These are phyloP conservation scores for Clarireedia hainanense DNA, from an alignment of 2,329 filamentous ascomycete genomes.

Conservation along the genomic window DNA sequence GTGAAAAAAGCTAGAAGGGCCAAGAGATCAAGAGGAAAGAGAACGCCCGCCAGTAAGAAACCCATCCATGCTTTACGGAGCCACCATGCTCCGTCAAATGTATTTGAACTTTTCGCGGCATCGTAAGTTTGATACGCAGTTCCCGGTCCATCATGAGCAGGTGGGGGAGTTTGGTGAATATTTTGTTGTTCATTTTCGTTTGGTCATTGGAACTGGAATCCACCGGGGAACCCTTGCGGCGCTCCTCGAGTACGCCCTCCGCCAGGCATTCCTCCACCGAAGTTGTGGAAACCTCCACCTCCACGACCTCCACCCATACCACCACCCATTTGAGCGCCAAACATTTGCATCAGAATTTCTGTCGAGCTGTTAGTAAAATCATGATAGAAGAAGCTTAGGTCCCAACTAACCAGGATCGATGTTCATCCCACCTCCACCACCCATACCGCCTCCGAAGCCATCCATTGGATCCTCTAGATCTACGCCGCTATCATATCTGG, in stretches of 20 bases:
- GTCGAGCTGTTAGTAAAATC: neutral
- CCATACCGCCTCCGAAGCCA: conserved; percentile 56
- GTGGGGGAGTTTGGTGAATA: conserved; percentile 1
- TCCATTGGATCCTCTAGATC: conserved; percentile 84
- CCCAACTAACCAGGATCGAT: conserved; percentile 24
- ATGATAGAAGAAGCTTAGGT: neutral
- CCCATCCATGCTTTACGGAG: conserved; percentile 25
- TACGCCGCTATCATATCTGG: conserved; percentile 84
- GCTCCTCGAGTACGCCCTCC: conserved; percentile 24
- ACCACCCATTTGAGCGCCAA: conserved; percentile 29
- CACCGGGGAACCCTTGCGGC: conserved; percentile 38
- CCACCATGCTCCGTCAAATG: conserved; percentile 13
- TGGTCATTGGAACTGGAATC: conserved; percentile 52
- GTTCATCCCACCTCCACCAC: conserved; percentile 37
- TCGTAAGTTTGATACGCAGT: conserved; percentile 3
- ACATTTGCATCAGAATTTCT: conserved; percentile 31
- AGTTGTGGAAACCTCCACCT: conserved; percentile 38
- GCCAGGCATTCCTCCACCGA: conserved; percentile 43
- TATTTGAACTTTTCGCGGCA: conserved; percentile 13
- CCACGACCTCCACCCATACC: conserved; percentile 41
- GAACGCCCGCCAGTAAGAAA: conserved; percentile 25
- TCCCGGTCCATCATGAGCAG: neutral
- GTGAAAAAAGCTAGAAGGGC: conserved; percentile 18
- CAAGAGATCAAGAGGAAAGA: conserved; percentile 27
- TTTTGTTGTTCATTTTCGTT: conserved; percentile 11